A percentile compares a stretch with the other conserved stretches of the same genome.
Evolutionary conservation across 2,329 filamentous ascomycete species (phyloP).

Genomic region (Claviceps arundinis): DNA sequence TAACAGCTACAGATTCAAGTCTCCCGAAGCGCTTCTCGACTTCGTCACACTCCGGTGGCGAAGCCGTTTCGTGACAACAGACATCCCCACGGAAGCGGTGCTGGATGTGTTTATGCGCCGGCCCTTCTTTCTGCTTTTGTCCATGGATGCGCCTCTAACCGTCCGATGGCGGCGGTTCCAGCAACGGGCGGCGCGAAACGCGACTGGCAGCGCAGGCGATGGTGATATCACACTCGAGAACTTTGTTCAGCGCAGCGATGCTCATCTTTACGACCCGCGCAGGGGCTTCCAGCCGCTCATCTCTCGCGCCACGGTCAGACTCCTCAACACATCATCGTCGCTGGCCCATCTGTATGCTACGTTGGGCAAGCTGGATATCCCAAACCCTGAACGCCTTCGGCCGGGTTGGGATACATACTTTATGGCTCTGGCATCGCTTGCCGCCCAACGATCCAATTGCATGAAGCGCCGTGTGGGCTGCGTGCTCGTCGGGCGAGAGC

Average conservation of each 20-base stretch:
- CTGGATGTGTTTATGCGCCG: slow-evolving; percentile 65
- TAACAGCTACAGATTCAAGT: slow-evolving; percentile 36
- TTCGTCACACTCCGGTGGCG: slow-evolving; percentile 80
- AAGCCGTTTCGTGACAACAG: slow-evolving; percentile 72
- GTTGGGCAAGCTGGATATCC: slow-evolving; percentile 61
- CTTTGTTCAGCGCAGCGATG: slow-evolving; percentile 50
- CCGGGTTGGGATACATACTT: slow-evolving; percentile 97
- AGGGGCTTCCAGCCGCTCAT: slow-evolving; percentile 63
- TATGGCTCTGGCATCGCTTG: slow-evolving; percentile 89
- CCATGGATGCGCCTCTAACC: slow-evolving; percentile 78
- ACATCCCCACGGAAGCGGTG: slow-evolving; percentile 59
- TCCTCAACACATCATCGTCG: slow-evolving; percentile 72
- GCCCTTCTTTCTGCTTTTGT: slow-evolving; percentile 87
- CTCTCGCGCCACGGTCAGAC: slow-evolving; percentile 66
- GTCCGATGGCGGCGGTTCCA: slow-evolving; percentile 73
- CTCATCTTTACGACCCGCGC: slow-evolving; percentile 56
- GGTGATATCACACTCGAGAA: slow-evolving; percentile 32
- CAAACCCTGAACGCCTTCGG: slow-evolving; percentile 65
- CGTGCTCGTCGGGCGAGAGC: slow-evolving; percentile 69
- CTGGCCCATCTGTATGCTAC: slow-evolving; percentile 59
- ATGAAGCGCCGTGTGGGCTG: slow-evolving; percentile 97
- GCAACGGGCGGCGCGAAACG: slow-evolving; percentile 12
- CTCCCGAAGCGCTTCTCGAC: slow-evolving; percentile 57
- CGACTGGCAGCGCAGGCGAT: slow-evolving; percentile 8
- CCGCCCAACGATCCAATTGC: slow-evolving; percentile 84